These are phyloP conservation scores for Rubus idaeus DNA, from an alignment of 306 rosid species.

Conservation along the genomic window DNA sequence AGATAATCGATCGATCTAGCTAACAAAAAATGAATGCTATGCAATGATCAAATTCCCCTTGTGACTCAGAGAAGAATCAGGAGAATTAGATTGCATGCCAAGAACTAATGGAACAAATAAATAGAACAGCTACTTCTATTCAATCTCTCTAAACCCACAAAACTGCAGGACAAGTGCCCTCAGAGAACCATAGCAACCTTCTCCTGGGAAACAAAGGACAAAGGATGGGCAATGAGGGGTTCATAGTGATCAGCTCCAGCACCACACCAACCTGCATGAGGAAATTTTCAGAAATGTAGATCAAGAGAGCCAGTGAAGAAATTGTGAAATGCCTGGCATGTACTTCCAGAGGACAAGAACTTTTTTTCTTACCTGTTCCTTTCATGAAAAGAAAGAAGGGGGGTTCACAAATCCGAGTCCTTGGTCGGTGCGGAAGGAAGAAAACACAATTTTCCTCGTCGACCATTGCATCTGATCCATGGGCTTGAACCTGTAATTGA, in stretches of 20 bases:
- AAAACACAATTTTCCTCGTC: constrained; percentile 95
- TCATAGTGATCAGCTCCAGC: constrained; percentile 99
- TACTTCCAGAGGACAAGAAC: neutral
- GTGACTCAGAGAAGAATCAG: constrained; percentile 28
- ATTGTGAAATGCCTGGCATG: neutral
- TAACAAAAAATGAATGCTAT: constrained; percentile 49
- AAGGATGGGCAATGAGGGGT: constrained; percentile 85
- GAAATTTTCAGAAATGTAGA: constrained; percentile 23
- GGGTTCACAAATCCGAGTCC: constrained; percentile 68
- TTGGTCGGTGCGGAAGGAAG: constrained; percentile 96
- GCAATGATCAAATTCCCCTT: constrained; percentile 40
- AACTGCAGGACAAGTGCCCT: constrained; percentile 56
- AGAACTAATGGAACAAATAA: constrained; percentile 31
- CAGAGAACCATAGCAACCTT: constrained; percentile 90
- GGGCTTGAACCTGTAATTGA: constrained; percentile 83
- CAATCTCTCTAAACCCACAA: constrained; percentile 62
- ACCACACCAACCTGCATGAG: constrained; percentile 90
- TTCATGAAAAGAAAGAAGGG: constrained; percentile 98
- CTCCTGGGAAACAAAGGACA: constrained; percentile 67
- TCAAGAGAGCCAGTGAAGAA: neutral
- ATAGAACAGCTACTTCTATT: constrained; percentile 46
- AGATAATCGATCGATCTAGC: constrained; percentile 41
- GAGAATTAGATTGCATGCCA: constrained; percentile 45
- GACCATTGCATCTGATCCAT: constrained; percentile 97
- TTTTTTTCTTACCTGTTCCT: constrained; percentile 77